Conservation (phyloP, 2,329 filamentous ascomycete genomes). For the Botrytis porri region DNA sequence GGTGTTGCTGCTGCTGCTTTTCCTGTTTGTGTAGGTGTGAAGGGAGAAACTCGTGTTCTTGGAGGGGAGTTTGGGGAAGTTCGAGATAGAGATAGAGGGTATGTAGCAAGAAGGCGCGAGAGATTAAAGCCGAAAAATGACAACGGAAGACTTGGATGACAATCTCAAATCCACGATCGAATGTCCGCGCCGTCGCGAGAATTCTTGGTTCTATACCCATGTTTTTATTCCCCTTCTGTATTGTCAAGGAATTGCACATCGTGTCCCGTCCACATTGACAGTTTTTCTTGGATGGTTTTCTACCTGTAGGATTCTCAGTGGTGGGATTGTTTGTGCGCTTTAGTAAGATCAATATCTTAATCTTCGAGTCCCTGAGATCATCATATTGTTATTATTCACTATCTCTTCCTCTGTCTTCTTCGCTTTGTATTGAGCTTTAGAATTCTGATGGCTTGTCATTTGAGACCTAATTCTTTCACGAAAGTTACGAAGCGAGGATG, state of each 20-base stretch:
- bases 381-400: fast-evolving
- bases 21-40: background rate
- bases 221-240: background rate
- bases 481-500: fast-evolving
- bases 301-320: background rate
- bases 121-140: background rate
- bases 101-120: background rate
- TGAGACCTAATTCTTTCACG: fast-evolving
- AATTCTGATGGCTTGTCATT: background rate
- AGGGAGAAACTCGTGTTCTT: fast-evolving
- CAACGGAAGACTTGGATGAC: background rate
- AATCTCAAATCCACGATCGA: background rate
- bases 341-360: background rate
- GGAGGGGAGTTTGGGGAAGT: background rate
- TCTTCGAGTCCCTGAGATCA: background rate
- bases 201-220: background rate
- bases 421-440: background rate
- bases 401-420: background rate
- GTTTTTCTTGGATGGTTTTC: background rate
- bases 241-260: no score
- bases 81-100: background rate
- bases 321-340: background rate
- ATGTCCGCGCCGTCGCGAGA: fast-evolving
- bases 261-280: background rate
- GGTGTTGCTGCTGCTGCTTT: background rate